Evolutionary conservation across 495 filamentous ascomycete genomes (phyloP).

Genomic region (Lasiosphaeria ovina): DNA sequence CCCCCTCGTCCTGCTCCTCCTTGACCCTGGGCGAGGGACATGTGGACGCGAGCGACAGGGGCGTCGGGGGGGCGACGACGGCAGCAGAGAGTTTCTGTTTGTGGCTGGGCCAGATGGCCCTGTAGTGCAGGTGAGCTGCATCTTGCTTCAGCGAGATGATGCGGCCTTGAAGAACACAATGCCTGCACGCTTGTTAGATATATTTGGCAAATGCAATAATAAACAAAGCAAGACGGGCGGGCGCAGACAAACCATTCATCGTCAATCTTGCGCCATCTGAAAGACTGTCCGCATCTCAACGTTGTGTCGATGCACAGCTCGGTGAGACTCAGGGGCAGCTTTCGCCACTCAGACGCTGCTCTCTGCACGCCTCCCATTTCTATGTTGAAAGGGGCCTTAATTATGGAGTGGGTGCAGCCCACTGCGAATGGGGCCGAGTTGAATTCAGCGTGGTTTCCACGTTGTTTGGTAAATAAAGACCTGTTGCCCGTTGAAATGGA

Average conservation of each 20-base stretch:
- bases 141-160: constrained; percentile 86
- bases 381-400: neutral
- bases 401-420: too few relatives aligned
- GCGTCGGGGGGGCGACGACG: constrained; percentile 3
- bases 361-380: constrained; percentile 27
- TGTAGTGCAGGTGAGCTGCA: constrained; percentile 74
- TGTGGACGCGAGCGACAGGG: constrained; percentile 10
- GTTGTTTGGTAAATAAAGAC: too few relatives aligned
- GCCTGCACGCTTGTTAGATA: constrained; percentile 43
- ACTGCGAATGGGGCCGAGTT: too few relatives aligned
- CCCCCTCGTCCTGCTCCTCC: constrained; percentile 7
- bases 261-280: constrained; percentile 82
- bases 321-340: constrained; percentile 71
- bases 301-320: constrained; percentile 92
- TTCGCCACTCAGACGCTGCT: constrained; percentile 65
- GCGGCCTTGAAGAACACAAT: constrained; percentile 80
- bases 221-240: neutral
- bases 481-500: neutral
- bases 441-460: too few relatives aligned
- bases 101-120: constrained; percentile 55
- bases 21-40: constrained; percentile 1
- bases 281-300: constrained; percentile 87
- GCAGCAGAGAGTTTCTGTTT: constrained; percentile 21
- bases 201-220: neutral
- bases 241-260: constrained; percentile 67